Conservation (phyloP, 208 protist species). For the Eutreptiella sp. region DNA sequence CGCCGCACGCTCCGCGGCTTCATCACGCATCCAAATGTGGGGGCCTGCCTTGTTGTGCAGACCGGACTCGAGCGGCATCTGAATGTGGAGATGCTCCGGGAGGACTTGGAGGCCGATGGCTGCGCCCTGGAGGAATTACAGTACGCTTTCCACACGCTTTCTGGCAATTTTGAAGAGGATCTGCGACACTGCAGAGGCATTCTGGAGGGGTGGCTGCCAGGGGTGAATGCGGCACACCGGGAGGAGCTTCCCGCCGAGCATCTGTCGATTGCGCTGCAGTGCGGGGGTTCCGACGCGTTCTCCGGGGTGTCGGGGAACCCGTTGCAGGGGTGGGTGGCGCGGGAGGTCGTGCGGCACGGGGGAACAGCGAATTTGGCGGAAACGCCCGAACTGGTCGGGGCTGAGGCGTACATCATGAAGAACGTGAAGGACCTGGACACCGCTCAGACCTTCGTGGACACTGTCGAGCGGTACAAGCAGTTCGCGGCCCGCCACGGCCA, state of each 20-base stretch:
- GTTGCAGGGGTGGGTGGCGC: conserved; percentile 20
- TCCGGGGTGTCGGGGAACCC: conserved; percentile 37
- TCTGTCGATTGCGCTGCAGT: conserved; percentile 33
- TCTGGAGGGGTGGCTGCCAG: not conserved
- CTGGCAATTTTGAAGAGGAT: conserved; percentile 2
- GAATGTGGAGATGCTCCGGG: too few relatives aligned
- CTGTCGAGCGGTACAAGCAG: conserved; percentile 28
- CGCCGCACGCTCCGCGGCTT: conserved; percentile 8
- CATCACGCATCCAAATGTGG: conserved; percentile 31
- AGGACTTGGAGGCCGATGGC: too few relatives aligned
- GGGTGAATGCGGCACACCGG: not conserved
- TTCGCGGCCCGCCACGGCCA: conserved; percentile 32
- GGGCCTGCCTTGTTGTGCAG: conserved; percentile 26
- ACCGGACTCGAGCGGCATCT: too few relatives aligned
- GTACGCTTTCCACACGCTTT: too few relatives aligned
- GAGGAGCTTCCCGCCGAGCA: not conserved
- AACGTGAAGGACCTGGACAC: not conserved
- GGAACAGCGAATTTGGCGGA: conserved; percentile 34
- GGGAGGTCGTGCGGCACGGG: conserved; percentile 24
- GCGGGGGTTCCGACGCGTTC: conserved; percentile 40
- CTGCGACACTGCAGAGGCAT: not conserved
- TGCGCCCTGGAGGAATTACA: too few relatives aligned
- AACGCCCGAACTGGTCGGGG: conserved; percentile 44
- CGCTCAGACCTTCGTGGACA: conserved; percentile 25
- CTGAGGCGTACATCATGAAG: conserved; percentile 38